Percentiles rank a stretch among this genome's conserved stretches.
phyloP scores from a whole-genome alignment of 495 filamentous ascomycete species.

The Evansstolkia leycettana region DNA sequence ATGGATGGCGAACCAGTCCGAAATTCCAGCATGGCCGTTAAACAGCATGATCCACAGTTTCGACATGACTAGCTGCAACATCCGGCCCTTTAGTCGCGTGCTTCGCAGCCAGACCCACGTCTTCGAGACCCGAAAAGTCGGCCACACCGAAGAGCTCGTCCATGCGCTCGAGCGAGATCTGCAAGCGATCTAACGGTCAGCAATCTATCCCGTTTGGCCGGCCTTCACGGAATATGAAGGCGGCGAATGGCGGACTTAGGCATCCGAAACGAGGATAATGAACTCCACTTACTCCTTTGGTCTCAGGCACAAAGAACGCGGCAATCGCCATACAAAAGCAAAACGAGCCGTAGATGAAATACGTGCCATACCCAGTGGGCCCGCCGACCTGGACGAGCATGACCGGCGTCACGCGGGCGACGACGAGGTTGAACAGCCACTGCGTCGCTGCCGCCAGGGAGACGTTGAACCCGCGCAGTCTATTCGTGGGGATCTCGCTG shows the following conservation, averaged over 20 bases:
- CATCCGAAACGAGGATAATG: too few species aligned
- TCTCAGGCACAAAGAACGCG: slow-evolving; percentile 36
- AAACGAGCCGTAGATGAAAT: slow-evolving; percentile 54
- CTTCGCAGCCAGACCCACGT: too few species aligned
- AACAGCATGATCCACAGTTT: too few species aligned
- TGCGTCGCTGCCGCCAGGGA: slow-evolving; percentile 54
- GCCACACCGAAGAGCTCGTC: slow-evolving; percentile 52
- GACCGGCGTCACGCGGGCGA: slow-evolving; percentile 40
- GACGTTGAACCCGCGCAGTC: slow-evolving; percentile 56
- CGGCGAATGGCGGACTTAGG: slow-evolving; percentile 5
- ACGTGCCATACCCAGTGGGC: slow-evolving; percentile 51
- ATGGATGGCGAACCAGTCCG: too few species aligned
- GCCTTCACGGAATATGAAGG: too few species aligned
- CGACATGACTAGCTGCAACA: too few species aligned
- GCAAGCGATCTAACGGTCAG: slow-evolving; percentile 10
- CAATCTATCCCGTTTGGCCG: background rate
- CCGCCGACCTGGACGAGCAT: slow-evolving; percentile 40
- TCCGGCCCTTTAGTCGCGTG: too few species aligned
- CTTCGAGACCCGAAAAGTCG: too few species aligned
- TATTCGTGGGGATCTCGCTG: slow-evolving; percentile 56
- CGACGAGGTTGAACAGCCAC: slow-evolving; percentile 48
- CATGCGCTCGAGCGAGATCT: slow-evolving; percentile 45
- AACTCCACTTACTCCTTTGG: too few species aligned
- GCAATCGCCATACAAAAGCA: slow-evolving; percentile 44
- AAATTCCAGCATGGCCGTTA: too few species aligned